phyloP scores from a whole-genome alignment of 1,284 basidiomycete species.

The Trichosporon faecale region DNA sequence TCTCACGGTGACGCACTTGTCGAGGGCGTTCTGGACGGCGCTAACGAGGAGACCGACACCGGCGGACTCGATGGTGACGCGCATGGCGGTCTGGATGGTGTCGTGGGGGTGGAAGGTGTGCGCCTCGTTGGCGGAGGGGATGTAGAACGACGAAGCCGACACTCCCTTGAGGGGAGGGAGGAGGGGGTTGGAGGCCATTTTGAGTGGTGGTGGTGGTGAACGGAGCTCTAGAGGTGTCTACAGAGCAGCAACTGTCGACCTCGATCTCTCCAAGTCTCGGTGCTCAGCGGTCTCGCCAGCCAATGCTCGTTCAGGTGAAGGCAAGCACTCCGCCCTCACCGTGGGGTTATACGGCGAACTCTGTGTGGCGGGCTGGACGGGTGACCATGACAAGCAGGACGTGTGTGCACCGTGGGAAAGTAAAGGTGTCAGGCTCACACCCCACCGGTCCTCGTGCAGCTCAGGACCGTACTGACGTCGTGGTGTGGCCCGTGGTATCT shows the following conservation, averaged over 20 bases:
- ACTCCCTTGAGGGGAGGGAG: slow-evolving; percentile 36
- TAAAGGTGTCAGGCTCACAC: not conserved
- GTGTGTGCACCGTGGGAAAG: not conserved
- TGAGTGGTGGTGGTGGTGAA: not conserved
- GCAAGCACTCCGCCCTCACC: slow-evolving; percentile 8
- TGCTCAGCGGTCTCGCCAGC: slow-evolving; percentile 13
- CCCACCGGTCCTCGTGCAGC: slow-evolving; percentile 7
- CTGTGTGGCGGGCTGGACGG: slow-evolving; percentile 8
- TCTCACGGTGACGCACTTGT: slow-evolving; percentile 49
- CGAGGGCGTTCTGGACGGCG: slow-evolving; percentile 78
- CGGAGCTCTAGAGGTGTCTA: slow-evolving; percentile 13
- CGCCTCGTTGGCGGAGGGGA: slow-evolving; percentile 40
- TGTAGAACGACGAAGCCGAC: slow-evolving; percentile 34
- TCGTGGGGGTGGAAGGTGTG: slow-evolving; percentile 43
- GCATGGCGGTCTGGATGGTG: slow-evolving; percentile 55
- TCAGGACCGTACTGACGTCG: slow-evolving; percentile 13
- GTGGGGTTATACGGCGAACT: slow-evolving; percentile 19
- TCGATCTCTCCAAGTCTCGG: slow-evolving; percentile 8
- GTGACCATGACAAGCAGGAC: not conserved
- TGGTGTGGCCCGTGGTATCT: slow-evolving; percentile 12
- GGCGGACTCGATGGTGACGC: slow-evolving; percentile 65
- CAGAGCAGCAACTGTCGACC: slow-evolving; percentile 14
- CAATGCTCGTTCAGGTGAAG: slow-evolving; percentile 22
- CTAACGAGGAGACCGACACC: slow-evolving; percentile 74
- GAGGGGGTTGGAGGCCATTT: slow-evolving; percentile 38